Evolutionary conservation across 1,284 basidiomycete species (phyloP), one percentile per base, ranked within the genome.

Genomic region (Ceratorhiza oryzae-sativae): DNA sequence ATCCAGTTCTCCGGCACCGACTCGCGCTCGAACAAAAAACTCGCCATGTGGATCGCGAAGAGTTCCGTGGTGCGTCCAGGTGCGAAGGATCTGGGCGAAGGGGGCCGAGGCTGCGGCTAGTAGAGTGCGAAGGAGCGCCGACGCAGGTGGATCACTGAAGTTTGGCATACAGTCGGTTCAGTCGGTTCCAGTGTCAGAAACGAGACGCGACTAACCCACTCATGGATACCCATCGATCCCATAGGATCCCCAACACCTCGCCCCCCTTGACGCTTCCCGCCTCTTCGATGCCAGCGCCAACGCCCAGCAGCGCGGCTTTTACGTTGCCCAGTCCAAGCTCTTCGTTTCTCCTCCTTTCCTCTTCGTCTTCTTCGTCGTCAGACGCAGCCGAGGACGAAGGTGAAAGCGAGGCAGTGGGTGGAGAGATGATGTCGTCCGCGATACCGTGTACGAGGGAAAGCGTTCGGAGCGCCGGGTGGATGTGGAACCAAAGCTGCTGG

Each of bases 401-500:
- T 10, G 71, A 45, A 25, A 72, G 61, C 25, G 73, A 73, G 8
- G 56, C 71, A 15, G 62, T 46, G 36, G 53, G 15, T n/a, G 74
- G 68, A 60, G 72, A 34, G 23, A 58, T 49, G 13, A 76, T 63
- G 48, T 81, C 81, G 63, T 81, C 81, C 20, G 81, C 80, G 48
- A 94, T 87, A 53, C 90, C 85, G 76, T 92, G 91, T 46, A 96
- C 90, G 2, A 86, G 80, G 0, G 92, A 93, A 59, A 97, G 89
- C 0, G 93, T 94, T 80, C 97, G 94, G 30, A 98, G 84, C 0
- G 94, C 97, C 1, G 95, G 96, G 76, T 98, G 95, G 34, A 98
- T 88, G 79, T 97, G 95, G 79, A 96, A 96, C 90, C 95, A 98
- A 23, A 98, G 87, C 75, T 95, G 96, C 80, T 98, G 97, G 0